phyloP scores from a whole-genome alignment of 495 filamentous ascomycete species.

The Lineolata rhizophorae region DNA sequence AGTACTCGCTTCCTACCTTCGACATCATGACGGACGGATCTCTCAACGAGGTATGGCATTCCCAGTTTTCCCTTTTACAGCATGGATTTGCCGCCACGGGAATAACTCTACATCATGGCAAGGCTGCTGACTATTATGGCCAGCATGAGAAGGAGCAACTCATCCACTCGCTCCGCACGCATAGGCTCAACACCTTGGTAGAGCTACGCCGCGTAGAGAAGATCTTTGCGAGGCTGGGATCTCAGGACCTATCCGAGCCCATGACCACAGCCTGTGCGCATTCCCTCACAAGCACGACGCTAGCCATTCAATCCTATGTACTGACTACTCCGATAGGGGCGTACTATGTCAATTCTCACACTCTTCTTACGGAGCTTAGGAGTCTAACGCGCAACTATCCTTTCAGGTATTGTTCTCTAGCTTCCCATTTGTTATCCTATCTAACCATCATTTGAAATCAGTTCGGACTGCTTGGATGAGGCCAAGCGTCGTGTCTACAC shows the following conservation, averaged over 20 bases:
- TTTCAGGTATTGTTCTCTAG: conserved; percentile 22
- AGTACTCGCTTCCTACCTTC: conserved; percentile 10
- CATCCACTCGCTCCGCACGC: conserved; percentile 31
- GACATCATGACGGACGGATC: conserved; percentile 6
- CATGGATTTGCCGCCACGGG: neutral
- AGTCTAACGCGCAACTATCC: conserved; percentile 49
- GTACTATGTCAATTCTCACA: conserved; percentile 52
- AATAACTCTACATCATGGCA: neutral
- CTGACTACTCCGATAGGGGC: too few relatives aligned
- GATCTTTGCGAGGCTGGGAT: conserved; percentile 29
- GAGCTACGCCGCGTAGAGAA: conserved; percentile 57
- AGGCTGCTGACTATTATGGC: conserved; percentile 1
- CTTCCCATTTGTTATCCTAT: neutral
- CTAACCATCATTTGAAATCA: conserved; percentile 11
- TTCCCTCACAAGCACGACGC: too few relatives aligned
- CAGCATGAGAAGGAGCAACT: conserved; percentile 28
- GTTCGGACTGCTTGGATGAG: conserved; percentile 40
- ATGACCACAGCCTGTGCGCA: conserved; percentile 43
- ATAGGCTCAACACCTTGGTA: conserved; percentile 49
- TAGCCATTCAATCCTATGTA: too few relatives aligned
- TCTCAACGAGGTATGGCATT: conserved; percentile 1
- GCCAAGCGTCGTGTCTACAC: conserved; percentile 41
- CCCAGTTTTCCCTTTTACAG: neutral
- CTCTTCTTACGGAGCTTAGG: conserved; percentile 48
- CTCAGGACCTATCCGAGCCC: conserved; percentile 34